Evolutionary conservation across 352 stramenopile species (phyloP).

Genomic region (Pythium guiyangense): DNA sequence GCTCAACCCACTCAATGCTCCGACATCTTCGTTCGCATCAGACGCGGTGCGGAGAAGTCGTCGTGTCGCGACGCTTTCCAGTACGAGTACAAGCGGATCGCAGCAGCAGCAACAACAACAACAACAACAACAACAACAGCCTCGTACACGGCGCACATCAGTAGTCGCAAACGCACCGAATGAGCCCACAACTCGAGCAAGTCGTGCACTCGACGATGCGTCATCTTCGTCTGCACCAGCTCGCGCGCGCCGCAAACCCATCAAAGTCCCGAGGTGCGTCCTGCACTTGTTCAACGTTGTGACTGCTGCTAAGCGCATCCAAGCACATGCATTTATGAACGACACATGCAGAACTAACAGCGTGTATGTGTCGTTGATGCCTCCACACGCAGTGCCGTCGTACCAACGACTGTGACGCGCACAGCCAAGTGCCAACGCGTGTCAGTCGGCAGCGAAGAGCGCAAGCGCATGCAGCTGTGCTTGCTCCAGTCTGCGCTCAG

Average conservation of each 20-base stretch:
- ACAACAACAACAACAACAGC: not conserved
- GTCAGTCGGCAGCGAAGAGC: slow-evolving; percentile 9
- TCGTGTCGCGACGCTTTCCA: not conserved
- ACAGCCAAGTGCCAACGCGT: slow-evolving; percentile 6
- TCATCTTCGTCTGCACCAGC: not conserved
- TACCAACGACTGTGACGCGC: slow-evolving; percentile 6
- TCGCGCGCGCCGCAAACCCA: not conserved
- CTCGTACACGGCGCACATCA: not conserved
- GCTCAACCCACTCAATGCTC: not conserved
- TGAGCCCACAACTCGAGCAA: not conserved
- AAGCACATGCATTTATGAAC: no score
- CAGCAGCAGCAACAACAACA: no score
- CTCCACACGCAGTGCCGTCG: not conserved
- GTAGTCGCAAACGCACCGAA: not conserved
- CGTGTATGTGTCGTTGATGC: no score
- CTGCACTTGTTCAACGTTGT: not conserved
- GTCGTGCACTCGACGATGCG: not conserved
- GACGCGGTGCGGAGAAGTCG: not conserved
- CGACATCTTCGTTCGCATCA: not conserved
- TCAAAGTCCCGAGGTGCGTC: slow-evolving; percentile 2
- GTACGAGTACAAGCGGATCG: no score
- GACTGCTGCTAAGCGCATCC: no score
- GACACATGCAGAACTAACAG: not conserved
- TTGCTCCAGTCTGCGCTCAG: slow-evolving; percentile 53
- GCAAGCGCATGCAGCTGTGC: slow-evolving; percentile 12